Percentiles rank a stretch among this genome's conserved stretches.
phyloP scores from a whole-genome alignment of 108 stramenopile genomes.

The Skeletonema potamos region DNA sequence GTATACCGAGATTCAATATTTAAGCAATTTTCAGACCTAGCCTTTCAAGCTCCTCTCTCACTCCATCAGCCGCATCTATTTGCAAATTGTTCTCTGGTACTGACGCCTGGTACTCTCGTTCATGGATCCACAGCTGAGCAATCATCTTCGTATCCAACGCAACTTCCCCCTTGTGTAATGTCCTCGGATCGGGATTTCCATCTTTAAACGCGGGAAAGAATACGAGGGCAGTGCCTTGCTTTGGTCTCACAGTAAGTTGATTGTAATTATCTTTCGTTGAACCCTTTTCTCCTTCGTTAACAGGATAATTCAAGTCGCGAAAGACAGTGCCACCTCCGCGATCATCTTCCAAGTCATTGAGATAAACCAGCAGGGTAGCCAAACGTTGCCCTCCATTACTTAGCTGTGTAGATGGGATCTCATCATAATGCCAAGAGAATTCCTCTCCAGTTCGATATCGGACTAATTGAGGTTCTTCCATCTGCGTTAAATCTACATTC shows the following conservation, averaged over 20 bases:
- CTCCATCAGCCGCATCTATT: conserved; percentile 34
- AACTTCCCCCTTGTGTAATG: conserved; percentile 72
- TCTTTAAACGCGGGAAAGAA: conserved; percentile 71
- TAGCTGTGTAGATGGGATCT: conserved; percentile 52
- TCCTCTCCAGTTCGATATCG: conserved; percentile 71
- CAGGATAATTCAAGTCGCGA: conserved; percentile 53
- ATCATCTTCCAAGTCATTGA: conserved; percentile 58
- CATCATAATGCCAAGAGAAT: conserved; percentile 85
- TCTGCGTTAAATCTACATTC: conserved; percentile 45
- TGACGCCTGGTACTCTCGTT: conserved; percentile 51
- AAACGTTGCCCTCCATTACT: conserved; percentile 76
- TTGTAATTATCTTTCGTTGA: neutral
- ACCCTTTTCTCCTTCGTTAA: neutral
- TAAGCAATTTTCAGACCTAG: conserved; percentile 13
- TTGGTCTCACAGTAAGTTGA: conserved; percentile 59
- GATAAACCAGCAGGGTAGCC: conserved; percentile 84
- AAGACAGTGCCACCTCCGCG: conserved; percentile 73
- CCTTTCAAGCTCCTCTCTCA: conserved; percentile 28
- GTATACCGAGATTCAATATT: neutral
- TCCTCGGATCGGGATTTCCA: conserved; percentile 62
- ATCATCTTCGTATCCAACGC: conserved; percentile 68
- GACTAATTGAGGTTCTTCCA: conserved; percentile 85
- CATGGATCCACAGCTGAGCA: conserved; percentile 78
- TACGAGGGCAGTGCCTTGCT: conserved; percentile 58
- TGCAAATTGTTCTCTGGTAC: conserved; percentile 67